Evolutionary conservation across 345 rosid genomes (phyloP), one percentile per base, ranked within the genome.

Genomic region (Hibiscus tridactylites): DNA sequence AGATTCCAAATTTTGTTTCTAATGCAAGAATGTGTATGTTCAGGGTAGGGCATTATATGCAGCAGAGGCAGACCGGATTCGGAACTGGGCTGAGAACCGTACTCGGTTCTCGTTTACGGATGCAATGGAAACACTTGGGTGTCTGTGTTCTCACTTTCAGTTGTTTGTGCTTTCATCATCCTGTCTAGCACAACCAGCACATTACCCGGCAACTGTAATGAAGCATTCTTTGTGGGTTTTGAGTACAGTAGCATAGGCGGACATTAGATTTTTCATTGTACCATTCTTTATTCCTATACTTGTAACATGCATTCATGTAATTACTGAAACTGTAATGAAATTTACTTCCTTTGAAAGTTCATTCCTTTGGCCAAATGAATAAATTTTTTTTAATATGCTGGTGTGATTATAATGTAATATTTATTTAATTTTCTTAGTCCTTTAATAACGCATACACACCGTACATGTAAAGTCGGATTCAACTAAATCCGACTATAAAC

Each of bases 121-220:
- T 70, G 97, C 96, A 1, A 94, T 91, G 97, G 97, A 91, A 90
- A 85, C 76, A 85, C 96, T 1, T 91, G 96, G 97, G 91, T 94
- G 12, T 91, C 95, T 1, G 97, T 94, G 44, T 87, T 94, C 83
- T 94, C 98, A 0, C 96, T 94, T 46, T 91, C 98, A 0, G 96
- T 94, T 3, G 98, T 94, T 44, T 94, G 96, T 0, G 96, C 98
- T 54, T 94, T 91, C 86, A 91, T 91, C 64, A 93, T 93, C 62
- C 81, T 91, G 47, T 84, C 96, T 6, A 89, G 96, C 87, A 86
- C 97, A 2, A 66, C 84, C 61, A 82, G 75, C 75, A 74, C 90
- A 42, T 89, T 83, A 46, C 91, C 87, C 2, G 89, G 91, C 62
- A 90, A 90, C 49, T 87, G 28, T 3, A 4, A 0, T 33, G 6